These are phyloP conservation scores for Phoenix roebelenii DNA, from an alignment of 176 grass and related monocot species.

Conservation along the genomic window DNA sequence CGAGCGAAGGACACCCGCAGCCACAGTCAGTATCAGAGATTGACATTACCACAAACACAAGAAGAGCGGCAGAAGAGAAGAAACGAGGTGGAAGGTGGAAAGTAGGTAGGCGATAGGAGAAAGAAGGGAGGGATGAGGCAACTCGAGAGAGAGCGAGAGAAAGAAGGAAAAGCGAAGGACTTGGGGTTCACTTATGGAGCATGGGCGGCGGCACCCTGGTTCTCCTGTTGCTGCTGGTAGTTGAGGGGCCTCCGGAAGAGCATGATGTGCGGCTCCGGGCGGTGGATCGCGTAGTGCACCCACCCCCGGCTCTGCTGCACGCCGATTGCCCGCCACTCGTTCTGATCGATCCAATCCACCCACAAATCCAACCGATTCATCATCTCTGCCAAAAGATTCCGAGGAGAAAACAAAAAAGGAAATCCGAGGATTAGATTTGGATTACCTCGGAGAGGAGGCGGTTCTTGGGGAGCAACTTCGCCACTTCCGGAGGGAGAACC, in stretches of 20 bases:
- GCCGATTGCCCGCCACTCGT: conserved; percentile 90
- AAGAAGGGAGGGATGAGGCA: too few relatives aligned
- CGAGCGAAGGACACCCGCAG: too few relatives aligned
- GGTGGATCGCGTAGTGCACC: conserved; percentile 98
- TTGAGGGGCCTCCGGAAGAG: conserved; percentile 92
- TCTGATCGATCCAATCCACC: conserved; percentile 25
- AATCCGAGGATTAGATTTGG: neutral
- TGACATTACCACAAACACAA: conserved; percentile 48
- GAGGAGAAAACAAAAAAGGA: too few relatives aligned
- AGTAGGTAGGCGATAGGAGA: too few relatives aligned
- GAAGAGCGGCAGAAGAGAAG: neutral
- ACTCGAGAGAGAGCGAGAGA: too few relatives aligned
- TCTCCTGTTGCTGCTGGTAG: conserved; percentile 91
- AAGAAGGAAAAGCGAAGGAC: neutral
- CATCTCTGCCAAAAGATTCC: too few relatives aligned
- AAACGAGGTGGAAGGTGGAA: neutral
- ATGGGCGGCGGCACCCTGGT: conserved; percentile 33
- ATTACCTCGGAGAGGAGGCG: conserved; percentile 87
- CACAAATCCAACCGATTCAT: neutral
- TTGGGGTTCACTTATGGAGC: conserved; percentile 50
- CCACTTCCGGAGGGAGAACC: conserved; percentile 87
- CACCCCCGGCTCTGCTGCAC: conserved; percentile 99
- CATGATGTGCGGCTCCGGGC: conserved; percentile 99
- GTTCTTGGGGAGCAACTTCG: conserved; percentile 93
- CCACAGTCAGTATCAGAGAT: neutral